phyloP scores from a whole-genome alignment of 768 basidiomycete genomes.

The Lepiota venenata region DNA sequence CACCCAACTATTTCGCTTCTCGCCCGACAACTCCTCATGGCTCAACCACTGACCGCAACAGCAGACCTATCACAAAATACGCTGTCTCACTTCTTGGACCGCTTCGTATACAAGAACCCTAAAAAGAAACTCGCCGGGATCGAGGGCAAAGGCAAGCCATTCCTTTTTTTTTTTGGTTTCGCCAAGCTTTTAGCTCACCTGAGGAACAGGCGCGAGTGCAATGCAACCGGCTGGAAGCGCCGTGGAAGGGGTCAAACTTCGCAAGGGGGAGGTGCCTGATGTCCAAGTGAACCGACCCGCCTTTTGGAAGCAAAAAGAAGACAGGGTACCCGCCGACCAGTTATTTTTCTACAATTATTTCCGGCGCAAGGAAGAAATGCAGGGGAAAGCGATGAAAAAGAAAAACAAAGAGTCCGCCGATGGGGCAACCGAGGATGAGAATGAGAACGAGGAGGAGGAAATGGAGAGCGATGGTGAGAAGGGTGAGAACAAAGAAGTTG shows the following conservation, averaged over 20 bases:
- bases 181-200: neutral
- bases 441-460: conserved; percentile 26
- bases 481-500: conserved; percentile 34
- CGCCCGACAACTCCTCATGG: conserved; percentile 74
- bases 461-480: conserved; percentile 37
- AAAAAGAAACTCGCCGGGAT: conserved; percentile 52
- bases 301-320: conserved; percentile 66
- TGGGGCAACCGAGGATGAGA: conserved; percentile 26
- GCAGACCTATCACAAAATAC: conserved; percentile 92
- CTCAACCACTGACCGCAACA: conserved; percentile 72
- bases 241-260: conserved; percentile 70
- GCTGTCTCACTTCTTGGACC: conserved; percentile 91
- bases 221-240: conserved; percentile 91
- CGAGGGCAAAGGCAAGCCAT: conserved; percentile 6
- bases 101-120: conserved; percentile 96
- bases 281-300: conserved; percentile 66
- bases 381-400: conserved; percentile 35
- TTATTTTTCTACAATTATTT: conserved; percentile 95
- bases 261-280: conserved; percentile 53
- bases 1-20: conserved; percentile 90
- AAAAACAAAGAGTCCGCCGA: conserved; percentile 28
- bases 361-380: conserved; percentile 59
- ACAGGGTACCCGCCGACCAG: conserved; percentile 86
- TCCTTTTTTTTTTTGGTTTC: neutral
- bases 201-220: conserved; percentile 74